These are phyloP conservation scores for Trichoderma sp. DNA, from an alignment of 2,329 filamentous ascomycete species.

Conservation along the genomic window DNA sequence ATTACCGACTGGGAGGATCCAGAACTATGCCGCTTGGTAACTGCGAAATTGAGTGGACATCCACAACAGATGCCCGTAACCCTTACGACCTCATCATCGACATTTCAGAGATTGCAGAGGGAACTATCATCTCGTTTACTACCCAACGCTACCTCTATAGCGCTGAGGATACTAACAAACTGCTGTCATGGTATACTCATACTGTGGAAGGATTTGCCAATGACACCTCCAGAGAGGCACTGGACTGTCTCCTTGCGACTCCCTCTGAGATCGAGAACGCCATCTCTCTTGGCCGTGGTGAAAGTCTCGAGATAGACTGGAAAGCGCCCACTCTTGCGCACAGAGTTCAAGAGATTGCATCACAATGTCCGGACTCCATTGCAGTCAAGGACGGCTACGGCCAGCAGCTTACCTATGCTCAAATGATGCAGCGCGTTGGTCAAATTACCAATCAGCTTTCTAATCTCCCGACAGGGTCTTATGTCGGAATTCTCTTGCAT, in stretches of 20 bases:
- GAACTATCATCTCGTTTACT: not conserved
- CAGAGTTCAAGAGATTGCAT: not conserved
- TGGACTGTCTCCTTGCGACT: not conserved
- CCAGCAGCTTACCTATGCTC: not conserved
- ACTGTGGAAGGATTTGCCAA: not conserved
- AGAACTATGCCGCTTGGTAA: not conserved
- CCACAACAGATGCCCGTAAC: not conserved
- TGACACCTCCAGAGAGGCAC: not conserved
- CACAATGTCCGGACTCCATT: not conserved
- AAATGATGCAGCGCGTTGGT: not conserved
- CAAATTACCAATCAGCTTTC: not conserved
- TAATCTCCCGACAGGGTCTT: not conserved
- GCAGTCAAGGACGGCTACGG: not conserved
- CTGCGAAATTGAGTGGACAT: not conserved
- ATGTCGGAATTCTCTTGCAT: not conserved
- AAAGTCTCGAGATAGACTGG: not conserved
- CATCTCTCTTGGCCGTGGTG: not conserved
- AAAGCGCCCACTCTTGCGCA: not conserved
- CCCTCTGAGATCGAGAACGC: not conserved
- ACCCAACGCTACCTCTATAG: not conserved
- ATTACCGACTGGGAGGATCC: not conserved
- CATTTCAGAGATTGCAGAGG: not conserved
- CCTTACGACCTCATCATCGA: not conserved
- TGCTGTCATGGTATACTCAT: not conserved
- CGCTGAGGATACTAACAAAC: not conserved